Base-by-base conservation (phyloP, 441 rosid genomes). In the Gossypium laxum region DNA sequence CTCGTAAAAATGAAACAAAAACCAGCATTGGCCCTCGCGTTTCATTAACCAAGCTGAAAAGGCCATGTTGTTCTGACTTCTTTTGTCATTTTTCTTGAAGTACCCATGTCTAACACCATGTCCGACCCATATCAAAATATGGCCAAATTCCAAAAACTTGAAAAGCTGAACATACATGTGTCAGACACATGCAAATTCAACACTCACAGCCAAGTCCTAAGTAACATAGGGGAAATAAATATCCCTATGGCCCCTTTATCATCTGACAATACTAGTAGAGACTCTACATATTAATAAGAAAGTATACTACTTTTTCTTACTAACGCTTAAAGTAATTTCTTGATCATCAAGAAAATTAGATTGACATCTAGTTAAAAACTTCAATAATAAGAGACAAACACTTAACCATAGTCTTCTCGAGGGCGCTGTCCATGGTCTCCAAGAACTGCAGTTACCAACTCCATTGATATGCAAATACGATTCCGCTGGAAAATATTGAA, bases 401-500 rank as follows among this genome's bases (percentile, higher is more conserved):
- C 24, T 56, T 56, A 73, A 93, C 98, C 97, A 78, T 83, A 94
- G 75, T 94, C 98, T 45, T 91, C 96, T 52, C 30, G 73, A 34
- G 98, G 97, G 12, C 96, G 92, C 74, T 94, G 97, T 50, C 97
- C 98, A 76, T 94, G 98, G 80, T 94, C 98, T 77, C 98, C 98
- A 52, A 94, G 87, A 72, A 94, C 97, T 52, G 97, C 98, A 55
- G 98, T 94, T 30, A 94, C 98, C 75, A 94, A 82, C 81, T 94
- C 98, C 98, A 91, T 94, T 63, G 98, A 94, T 83, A 94, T 83
- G 84, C 91, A 91, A 87, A 89, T 86, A 26, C 76, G 90, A 57
- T 83, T 86, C 74, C 71, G 80, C 98, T 94, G 86, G 55, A 71
- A 84, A 74, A 60, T 12, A 62, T 43, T 58, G 59, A 59, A 7